phyloP scores from a whole-genome alignment of 305 asterid species.

The Rubia peregrina region DNA sequence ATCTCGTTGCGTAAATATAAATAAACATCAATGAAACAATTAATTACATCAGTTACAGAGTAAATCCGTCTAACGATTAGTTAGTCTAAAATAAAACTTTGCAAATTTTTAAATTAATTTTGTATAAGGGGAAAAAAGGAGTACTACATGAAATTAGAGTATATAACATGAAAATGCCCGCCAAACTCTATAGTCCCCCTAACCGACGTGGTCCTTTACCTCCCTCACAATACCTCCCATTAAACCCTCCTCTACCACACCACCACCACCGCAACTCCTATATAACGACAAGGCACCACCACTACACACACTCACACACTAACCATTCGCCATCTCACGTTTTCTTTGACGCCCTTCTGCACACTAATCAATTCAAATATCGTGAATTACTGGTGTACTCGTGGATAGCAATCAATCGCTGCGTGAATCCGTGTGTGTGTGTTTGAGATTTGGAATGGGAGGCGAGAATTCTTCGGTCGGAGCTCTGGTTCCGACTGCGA shows the following conservation, averaged over 20 bases:
- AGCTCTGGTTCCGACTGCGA: constrained; percentile 46
- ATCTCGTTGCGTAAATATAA: too few species aligned
- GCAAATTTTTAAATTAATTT: too few species aligned
- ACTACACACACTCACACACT: constrained; percentile 17
- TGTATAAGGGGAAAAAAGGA: too few species aligned
- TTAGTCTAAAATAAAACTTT: too few species aligned
- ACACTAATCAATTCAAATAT: not conserved
- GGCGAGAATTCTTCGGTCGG: constrained; percentile 35
- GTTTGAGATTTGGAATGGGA: constrained; percentile 7
- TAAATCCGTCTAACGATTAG: too few species aligned
- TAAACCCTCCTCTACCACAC: constrained; percentile 7
- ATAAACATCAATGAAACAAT: too few species aligned
- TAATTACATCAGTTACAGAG: too few species aligned
- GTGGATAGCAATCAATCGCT: not conserved
- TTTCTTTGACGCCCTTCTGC: not conserved
- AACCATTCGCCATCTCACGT: constrained; percentile 5
- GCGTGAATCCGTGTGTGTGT: not conserved
- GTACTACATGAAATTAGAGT: too few species aligned
- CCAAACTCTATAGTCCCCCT: constrained; percentile 14
- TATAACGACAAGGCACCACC: not conserved
- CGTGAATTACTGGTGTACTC: not conserved
- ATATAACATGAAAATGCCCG: not conserved
- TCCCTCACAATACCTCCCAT: constrained; percentile 49
- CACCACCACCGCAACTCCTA: constrained; percentile 8
- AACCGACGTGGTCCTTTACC: constrained; percentile 54